Evolutionary conservation across 176 grass and related monocot species (phyloP).

Genomic region (Areca catechu): DNA sequence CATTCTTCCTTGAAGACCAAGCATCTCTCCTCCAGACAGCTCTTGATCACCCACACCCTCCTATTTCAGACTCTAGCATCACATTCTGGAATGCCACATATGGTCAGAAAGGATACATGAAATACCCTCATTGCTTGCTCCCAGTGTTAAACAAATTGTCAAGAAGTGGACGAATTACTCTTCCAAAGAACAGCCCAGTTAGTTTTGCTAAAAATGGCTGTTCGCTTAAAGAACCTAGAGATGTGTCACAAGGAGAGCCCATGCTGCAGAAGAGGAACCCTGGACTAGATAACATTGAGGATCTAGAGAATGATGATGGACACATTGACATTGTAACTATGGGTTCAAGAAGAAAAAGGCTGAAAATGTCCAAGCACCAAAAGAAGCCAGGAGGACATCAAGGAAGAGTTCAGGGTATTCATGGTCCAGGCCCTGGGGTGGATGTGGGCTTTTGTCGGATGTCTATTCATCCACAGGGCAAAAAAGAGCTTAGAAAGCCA

Average conservation of each 20-base stretch:
- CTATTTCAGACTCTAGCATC: slow-evolving; percentile 35
- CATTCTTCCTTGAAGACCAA: slow-evolving; percentile 24
- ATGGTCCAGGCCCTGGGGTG: slow-evolving; percentile 9
- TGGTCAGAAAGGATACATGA: background rate
- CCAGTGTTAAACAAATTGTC: slow-evolving; percentile 16
- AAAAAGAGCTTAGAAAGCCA: slow-evolving; percentile 22
- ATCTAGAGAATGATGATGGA: background rate
- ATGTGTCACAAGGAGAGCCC: background rate
- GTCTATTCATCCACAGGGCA: background rate
- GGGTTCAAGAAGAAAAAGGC: slow-evolving; percentile 32
- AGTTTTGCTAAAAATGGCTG: background rate
- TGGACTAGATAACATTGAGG: background rate
- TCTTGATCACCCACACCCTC: slow-evolving; percentile 25
- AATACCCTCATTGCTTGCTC: slow-evolving; percentile 1
- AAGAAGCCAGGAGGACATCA: slow-evolving; percentile 14
- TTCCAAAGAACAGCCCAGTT: background rate
- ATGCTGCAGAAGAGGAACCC: background rate
- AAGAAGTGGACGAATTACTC: slow-evolving; percentile 1
- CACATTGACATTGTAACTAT: slow-evolving; percentile 19
- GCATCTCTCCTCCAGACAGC: slow-evolving; percentile 33
- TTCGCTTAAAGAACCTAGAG: background rate
- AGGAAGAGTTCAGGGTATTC: slow-evolving; percentile 1
- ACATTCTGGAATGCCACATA: slow-evolving; percentile 20
- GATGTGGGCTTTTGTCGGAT: background rate
- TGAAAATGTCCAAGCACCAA: slow-evolving; percentile 35